Evolutionary conservation across 1,139 yeast genomes (phyloP), one percentile per base, ranked within the genome.

Genomic region (Pichia sp.): DNA sequence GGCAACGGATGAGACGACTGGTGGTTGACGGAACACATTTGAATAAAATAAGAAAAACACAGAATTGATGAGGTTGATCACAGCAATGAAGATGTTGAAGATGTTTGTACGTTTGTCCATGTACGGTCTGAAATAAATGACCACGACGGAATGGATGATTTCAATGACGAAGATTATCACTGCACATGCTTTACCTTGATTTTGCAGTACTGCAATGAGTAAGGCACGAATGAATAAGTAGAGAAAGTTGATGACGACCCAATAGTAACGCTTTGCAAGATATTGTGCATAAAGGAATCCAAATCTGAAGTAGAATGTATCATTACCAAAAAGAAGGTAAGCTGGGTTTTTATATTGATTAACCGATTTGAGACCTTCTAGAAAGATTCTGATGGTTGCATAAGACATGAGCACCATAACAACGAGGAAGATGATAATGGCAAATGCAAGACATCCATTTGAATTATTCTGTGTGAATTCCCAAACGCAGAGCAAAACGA

Each of bases 81-180:
- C 72, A 23, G 84, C 75, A 51, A 91, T 86, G 34, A 84, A 73
- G 51, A 91, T 88, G 62, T 88, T 91, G 71, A 88, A 84, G 21
- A 77, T 80, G 55, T 93, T 91, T 19, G 97, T 88, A 61, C 94
- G 74, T 61, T 82, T 87, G 64, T 91, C 97, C 91, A 93, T 78
- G 58, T 74, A 91, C 5, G 98, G 98, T 59, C 91, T 76, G 44
- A 72, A 64, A 69, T 74, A 71, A 52, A 88, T 78, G 24, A 87
- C 52, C 1, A 66, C 66, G 22, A 71, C 69, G 47, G 83, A 73
- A 59, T 80, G 86, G 16, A 70, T 49, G 44, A 88, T 64, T 58
- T 91, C 98, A 45, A 85, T 67, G 13, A 67, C 74, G 53, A 88
- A 83, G 9, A 88, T 70, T 35, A 85, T 68, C 42, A 85, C 70